Conservation (phyloP, 305 asterid species). For the Andrographis paniculata region DNA sequence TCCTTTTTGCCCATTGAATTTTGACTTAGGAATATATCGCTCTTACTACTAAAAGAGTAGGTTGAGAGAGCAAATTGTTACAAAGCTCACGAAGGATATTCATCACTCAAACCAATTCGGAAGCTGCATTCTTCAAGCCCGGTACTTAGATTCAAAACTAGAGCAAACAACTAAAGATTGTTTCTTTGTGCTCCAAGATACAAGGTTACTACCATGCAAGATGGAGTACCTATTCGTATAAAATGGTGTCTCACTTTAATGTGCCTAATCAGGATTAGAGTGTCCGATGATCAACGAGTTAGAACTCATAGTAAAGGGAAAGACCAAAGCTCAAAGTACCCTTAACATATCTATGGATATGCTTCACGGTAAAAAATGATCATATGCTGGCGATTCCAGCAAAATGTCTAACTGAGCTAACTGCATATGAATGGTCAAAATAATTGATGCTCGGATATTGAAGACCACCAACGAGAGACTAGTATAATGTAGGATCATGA, state of each 20-base stretch:
- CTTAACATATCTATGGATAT: not conserved
- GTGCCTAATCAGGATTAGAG: slow-evolving; percentile 1
- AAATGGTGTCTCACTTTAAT: too few relatives aligned
- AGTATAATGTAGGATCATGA: not conserved
- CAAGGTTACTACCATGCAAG: too few relatives aligned
- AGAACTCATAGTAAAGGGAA: too few relatives aligned
- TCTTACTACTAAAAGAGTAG: not conserved
- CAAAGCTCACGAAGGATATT: not conserved
- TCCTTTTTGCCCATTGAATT: too few relatives aligned
- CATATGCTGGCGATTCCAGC: not conserved
- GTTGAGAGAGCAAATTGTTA: not conserved
- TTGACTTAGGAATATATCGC: slow-evolving; percentile 1
- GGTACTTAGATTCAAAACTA: too few relatives aligned
- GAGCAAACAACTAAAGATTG: slow-evolving; percentile 2
- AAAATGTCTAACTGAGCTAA: not conserved
- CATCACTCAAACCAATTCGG: not conserved
- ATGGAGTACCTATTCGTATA: too few relatives aligned
- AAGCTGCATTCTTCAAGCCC: too few relatives aligned
- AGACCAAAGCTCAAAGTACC: not conserved
- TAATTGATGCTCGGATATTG: not conserved
- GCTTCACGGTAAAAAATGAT: not conserved
- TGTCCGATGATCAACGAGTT: not conserved
- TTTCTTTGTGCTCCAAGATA: slow-evolving; percentile 3
- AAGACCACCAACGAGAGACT: not conserved
- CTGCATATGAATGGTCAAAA: not conserved